Conservation (phyloP, 1,284 basidiomycete genomes). For the Gymnopus androsaceus region DNA sequence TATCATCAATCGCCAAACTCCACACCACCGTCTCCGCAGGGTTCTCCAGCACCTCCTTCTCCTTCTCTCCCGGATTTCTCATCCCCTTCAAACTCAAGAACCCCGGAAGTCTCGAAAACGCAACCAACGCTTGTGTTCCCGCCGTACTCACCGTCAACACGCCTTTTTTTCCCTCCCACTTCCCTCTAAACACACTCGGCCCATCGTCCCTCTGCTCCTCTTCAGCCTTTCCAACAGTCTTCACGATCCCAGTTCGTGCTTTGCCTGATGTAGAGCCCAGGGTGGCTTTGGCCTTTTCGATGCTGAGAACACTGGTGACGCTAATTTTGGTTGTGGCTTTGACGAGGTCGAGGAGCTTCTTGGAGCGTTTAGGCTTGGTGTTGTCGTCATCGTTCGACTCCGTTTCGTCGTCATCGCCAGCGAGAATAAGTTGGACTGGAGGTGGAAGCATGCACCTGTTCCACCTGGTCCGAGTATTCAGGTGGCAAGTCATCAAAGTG, state of each 20-base stretch:
- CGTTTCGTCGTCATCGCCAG: background rate
- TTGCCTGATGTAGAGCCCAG: background rate
- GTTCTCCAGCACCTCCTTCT: background rate
- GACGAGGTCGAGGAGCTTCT: background rate
- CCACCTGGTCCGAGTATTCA: slow-evolving; percentile 1
- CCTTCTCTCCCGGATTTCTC: background rate
- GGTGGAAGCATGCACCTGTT: background rate
- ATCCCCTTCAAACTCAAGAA: no score
- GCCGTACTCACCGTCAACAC: background rate
- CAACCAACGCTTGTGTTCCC: background rate
- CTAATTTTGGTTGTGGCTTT: slow-evolving; percentile 2
- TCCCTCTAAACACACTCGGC: slow-evolving; percentile 1
- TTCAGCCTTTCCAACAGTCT: background rate
- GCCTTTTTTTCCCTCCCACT: slow-evolving; percentile 1
- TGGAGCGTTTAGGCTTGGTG: background rate
- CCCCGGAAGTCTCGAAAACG: background rate
- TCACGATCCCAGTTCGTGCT: background rate
- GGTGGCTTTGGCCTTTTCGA: background rate
- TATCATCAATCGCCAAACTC: background rate
- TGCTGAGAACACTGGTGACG: background rate
- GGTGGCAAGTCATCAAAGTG: background rate
- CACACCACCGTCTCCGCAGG: slow-evolving; percentile 3
- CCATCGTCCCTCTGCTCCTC: background rate
- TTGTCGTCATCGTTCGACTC: background rate
- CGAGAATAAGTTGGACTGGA: background rate